These are phyloP conservation scores for Saccharomycopsis oosterbeekiorum DNA, from an alignment of 805 yeast genomes.

Conservation along the genomic window DNA sequence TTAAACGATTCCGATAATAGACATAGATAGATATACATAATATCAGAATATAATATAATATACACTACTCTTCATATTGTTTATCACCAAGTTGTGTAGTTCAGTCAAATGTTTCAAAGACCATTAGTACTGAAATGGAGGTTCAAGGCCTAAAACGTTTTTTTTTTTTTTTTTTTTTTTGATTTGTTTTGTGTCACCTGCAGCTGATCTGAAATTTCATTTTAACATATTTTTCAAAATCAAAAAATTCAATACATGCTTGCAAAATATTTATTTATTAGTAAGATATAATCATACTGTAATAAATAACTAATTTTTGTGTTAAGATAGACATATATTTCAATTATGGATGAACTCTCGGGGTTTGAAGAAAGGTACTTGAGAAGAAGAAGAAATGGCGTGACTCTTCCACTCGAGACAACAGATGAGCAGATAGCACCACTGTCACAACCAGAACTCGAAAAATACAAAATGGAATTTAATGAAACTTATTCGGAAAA, in stretches of 20 bases:
- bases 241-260: no score
- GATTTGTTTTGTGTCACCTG: neutral
- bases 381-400: neutral
- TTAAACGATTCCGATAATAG: neutral
- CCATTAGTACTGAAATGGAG: no score
- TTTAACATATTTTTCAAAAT: no score
- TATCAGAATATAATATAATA: neutral
- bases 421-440: neutral
- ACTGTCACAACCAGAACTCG: neutral
- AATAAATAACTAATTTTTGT: no score
- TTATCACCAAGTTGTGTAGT: neutral
- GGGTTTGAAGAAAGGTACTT: neutral
- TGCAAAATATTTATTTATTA: no score
- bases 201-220: neutral
- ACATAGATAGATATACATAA: neutral
- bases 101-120: neutral
- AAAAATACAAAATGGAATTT: neutral
- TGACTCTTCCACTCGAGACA: neutral
- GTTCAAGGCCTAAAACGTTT: no score
- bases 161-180: neutral
- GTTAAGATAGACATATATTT: neutral
- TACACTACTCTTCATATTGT: neutral
- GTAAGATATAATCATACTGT: no score
- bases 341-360: neutral
- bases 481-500: conserved; percentile 8